Percentiles rank a stretch among this genome's conserved stretches.
phyloP scores from a whole-genome alignment of 148 eudicot species.

The Cornus controversa region DNA sequence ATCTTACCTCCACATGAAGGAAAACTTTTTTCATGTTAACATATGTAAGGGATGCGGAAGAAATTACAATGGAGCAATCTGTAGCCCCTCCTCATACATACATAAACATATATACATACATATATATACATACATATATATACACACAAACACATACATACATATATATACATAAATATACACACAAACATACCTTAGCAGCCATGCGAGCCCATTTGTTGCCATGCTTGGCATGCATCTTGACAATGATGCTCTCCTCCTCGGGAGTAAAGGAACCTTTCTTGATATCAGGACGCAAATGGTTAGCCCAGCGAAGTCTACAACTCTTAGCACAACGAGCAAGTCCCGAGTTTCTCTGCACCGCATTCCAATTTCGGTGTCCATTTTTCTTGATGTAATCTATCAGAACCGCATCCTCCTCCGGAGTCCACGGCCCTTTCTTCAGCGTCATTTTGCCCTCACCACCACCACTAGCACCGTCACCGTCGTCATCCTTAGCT shows the following conservation, averaged over 20 bases:
- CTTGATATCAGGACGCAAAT: conserved; percentile 38
- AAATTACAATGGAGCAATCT: no score
- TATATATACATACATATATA: background rate
- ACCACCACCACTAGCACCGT: background rate
- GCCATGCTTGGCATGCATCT: conserved; percentile 35
- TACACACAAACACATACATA: no score
- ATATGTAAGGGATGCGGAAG: no score
- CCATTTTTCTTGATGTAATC: conserved; percentile 30
- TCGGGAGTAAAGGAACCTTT: conserved; percentile 34
- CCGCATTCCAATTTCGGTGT: conserved; percentile 29
- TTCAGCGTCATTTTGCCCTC: conserved; percentile 6
- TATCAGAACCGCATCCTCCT: conserved; percentile 34
- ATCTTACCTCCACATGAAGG: no score
- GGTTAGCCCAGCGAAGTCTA: conserved; percentile 44
- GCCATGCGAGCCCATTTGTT: conserved; percentile 51
- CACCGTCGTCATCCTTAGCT: background rate
- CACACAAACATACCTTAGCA: conserved; percentile 17
- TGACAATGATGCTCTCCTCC: conserved; percentile 32
- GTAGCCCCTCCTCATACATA: background rate
- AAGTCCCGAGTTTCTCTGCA: conserved; percentile 33
- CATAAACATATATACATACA: background rate
- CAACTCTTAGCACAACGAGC: conserved; percentile 44
- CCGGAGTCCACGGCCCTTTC: conserved; percentile 42
- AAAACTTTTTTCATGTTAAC: no score
- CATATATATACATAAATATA: background rate